Base-by-base conservation (phyloP, 1,284 basidiomycete genomes). In the Irpex sp. region DNA sequence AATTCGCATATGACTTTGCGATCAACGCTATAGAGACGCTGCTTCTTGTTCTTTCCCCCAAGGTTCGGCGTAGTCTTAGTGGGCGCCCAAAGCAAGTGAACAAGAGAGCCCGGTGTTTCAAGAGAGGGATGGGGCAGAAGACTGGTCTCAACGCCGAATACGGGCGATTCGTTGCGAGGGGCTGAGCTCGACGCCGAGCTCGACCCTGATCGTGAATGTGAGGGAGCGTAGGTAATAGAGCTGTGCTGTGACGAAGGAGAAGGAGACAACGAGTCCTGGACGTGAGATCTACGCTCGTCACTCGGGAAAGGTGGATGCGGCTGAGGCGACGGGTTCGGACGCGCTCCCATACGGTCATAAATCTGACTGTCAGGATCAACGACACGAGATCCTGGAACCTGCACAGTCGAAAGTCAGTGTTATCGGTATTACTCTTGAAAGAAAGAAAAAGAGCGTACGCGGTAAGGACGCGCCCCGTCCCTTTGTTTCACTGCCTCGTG, bases 1-100 rank as follows among this genome's bases (percentile, higher is more conserved):
- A 86, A 88, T 51, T 84, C 69, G 71, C 93, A 95, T 59, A 96
- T 94, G n/a, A 81, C 78, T 72, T 88, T 89, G 66, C 92, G 86
- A 71, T 93, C 89, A 51, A 82, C 77, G 70, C 91, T 91, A 72
- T 82, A 85, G 38, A 94, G 83, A 59, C 89, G 87, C 69, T 86
- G 84, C 73, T 92, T 92, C 68, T 57, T 62, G 15, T 83, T 82
- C 61, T 87, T 83, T 44, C 40, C 40, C 15, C 40, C 40, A 44
- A 44, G 40, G 15, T 44, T 44, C 40, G 40, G 15, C 15, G 40
- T 44, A 4, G 40, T 44, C 40, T 44, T 44, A 3, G 40, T 44
- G 76, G 26, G 81, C 79, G 68, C 87, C 88, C 47, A 83, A 76
- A 2, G 86, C 81, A 1, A 89, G 88, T 0, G 89, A 90, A 11